These are phyloP conservation scores for Nannochloropsis salina DNA, from an alignment of 108 stramenopile species.

Conservation along the genomic window DNA sequence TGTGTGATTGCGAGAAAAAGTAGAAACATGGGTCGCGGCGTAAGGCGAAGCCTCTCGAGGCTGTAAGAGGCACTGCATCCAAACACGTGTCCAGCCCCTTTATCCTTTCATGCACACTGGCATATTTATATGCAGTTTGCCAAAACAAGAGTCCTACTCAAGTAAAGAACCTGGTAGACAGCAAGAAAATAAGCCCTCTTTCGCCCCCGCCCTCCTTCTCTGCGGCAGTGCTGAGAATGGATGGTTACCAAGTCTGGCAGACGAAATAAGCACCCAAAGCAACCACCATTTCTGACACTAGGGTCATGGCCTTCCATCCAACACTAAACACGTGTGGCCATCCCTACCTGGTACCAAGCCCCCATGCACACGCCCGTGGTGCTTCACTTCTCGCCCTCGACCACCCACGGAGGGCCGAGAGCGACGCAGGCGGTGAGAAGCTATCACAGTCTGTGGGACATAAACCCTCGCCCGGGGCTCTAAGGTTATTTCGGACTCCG, in stretches of 20 bases:
- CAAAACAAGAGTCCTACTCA: neutral
- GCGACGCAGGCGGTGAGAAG: neutral
- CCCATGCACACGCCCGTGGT: neutral
- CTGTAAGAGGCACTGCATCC: neutral
- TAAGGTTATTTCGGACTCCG: neutral
- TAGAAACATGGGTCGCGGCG: neutral
- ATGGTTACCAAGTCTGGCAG: neutral
- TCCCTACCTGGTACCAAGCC: too few species aligned
- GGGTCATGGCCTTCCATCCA: neutral
- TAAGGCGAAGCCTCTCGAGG: neutral
- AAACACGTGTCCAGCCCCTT: neutral
- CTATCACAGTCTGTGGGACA: neutral
- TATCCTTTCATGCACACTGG: neutral
- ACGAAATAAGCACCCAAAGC: neutral
- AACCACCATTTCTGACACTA: neutral
- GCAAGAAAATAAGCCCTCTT: neutral
- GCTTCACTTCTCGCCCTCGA: constrained; percentile 1
- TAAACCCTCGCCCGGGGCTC: neutral
- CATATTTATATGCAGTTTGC: neutral
- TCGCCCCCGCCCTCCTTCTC: constrained; percentile 2
- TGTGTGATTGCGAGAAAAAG: neutral
- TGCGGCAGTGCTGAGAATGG: neutral
- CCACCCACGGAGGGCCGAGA: constrained; percentile 19
- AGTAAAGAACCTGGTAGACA: neutral
- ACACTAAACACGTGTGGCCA: neutral